A percentile compares a stretch with the other conserved stretches of the same genome.
Evolutionary conservation across 352 stramenopile genomes (phyloP).

Genomic region (Pythium apleroticum): DNA sequence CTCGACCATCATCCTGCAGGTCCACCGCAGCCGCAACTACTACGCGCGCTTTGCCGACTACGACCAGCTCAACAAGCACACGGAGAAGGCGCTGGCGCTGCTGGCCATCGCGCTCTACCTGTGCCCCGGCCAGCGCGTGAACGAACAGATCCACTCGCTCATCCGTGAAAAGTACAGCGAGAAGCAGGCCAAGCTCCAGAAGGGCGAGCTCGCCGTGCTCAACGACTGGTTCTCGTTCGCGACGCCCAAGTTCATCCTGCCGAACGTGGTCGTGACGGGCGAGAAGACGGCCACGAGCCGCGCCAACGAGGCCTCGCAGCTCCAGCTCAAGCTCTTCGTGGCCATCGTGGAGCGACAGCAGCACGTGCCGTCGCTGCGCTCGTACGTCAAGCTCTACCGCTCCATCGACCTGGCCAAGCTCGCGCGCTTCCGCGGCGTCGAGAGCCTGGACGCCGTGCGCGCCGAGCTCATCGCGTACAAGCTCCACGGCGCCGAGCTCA

Average conservation of each 20-base stretch:
- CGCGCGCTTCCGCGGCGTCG: conserved; percentile 86
- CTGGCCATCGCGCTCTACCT: conserved; percentile 90
- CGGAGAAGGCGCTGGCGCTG: conserved; percentile 94
- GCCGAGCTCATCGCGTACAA: conserved; percentile 84
- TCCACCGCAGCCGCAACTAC: conserved; percentile 90
- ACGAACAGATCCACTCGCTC: conserved; percentile 82
- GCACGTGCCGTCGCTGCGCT: conserved; percentile 89
- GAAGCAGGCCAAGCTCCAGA: conserved; percentile 86
- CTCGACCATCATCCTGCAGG: conserved; percentile 88
- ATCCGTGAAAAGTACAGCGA: conserved; percentile 95
- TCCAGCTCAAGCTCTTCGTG: conserved; percentile 87
- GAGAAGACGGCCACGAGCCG: conserved; percentile 45
- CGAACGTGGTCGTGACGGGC: conserved; percentile 54
- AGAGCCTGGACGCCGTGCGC: conserved; percentile 55
- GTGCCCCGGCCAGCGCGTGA: conserved; percentile 83
- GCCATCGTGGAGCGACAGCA: conserved; percentile 89
- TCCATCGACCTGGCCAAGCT: conserved; percentile 95
- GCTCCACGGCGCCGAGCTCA: conserved; percentile 56
- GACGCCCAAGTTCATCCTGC: conserved; percentile 95
- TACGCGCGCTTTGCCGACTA: conserved; percentile 91
- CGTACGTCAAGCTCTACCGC: conserved; percentile 97
- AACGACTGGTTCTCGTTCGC: conserved; percentile 92
- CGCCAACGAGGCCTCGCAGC: conserved; percentile 60
- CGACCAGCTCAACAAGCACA: conserved; percentile 95
- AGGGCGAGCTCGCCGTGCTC: conserved; percentile 76